phyloP scores from a whole-genome alignment of 805 yeast genomes.

The Teunomyces atbi region DNA sequence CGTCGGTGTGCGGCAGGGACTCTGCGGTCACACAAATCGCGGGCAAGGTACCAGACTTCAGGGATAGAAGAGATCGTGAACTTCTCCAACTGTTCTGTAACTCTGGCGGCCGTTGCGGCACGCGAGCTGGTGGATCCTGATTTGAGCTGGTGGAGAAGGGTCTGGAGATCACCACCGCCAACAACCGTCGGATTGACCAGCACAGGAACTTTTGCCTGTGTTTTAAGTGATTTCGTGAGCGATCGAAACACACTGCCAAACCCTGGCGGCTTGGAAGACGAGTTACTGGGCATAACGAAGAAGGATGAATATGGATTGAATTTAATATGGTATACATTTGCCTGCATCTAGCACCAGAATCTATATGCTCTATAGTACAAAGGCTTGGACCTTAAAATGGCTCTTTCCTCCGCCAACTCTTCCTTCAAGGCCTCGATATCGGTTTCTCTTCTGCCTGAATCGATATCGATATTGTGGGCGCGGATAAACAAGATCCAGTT shows the following conservation, averaged over 20 bases:
- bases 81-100: constrained; percentile 50
- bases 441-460: constrained; percentile 27
- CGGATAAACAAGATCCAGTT: constrained; percentile 25
- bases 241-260: constrained; percentile 41
- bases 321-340: no score
- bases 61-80: constrained; percentile 59
- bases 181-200: constrained; percentile 43
- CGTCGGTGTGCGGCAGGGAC: constrained; percentile 28
- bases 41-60: constrained; percentile 73
- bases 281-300: constrained; percentile 31
- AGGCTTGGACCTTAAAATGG: constrained; percentile 31
- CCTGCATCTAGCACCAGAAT: constrained; percentile 30
- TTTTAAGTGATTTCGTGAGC: constrained; percentile 36
- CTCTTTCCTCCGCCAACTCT: constrained; percentile 33
- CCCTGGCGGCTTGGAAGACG: constrained; percentile 32
- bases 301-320: no score
- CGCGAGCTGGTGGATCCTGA: constrained; percentile 36
- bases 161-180: constrained; percentile 45
- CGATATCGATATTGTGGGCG: constrained; percentile 22
- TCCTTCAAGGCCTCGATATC: constrained; percentile 24
- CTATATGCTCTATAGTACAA: constrained; percentile 32
- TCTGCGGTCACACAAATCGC: constrained; percentile 50
- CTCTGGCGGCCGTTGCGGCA: constrained; percentile 49
- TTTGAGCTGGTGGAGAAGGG: constrained; percentile 37
- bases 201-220: constrained; percentile 26